Conservation (phyloP, 208 protist genomes). For the Leptomonas seymouri region DNA sequence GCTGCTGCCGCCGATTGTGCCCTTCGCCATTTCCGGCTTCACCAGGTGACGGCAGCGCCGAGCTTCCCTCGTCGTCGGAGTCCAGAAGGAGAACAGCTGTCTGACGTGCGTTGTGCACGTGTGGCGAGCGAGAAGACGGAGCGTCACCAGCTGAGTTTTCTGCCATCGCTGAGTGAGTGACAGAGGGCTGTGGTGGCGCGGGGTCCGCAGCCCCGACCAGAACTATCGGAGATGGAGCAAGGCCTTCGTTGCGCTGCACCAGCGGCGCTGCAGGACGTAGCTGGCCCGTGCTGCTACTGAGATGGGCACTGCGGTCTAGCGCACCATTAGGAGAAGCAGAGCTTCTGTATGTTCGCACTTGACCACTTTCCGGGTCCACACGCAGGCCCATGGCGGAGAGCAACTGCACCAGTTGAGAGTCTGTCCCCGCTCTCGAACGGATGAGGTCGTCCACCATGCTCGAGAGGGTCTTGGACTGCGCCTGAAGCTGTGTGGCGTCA, state of each 20-base stretch:
- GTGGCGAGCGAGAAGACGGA: neutral
- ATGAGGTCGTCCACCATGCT: constrained; percentile 70
- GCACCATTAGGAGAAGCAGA: neutral
- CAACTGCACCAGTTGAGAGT: constrained; percentile 50
- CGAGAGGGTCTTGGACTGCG: constrained; percentile 53
- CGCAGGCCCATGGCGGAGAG: constrained; percentile 67
- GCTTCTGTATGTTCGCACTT: constrained; percentile 14
- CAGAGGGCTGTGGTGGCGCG: no score
- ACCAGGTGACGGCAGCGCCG: neutral
- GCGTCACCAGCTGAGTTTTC: neutral
- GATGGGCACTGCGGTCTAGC: no score
- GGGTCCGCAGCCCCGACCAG: constrained; percentile 6
- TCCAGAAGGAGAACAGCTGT: constrained; percentile 31
- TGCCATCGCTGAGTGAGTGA: no score
- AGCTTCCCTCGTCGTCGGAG: constrained; percentile 18
- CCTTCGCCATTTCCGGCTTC: neutral
- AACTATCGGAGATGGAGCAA: constrained; percentile 23
- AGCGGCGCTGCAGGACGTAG: neutral
- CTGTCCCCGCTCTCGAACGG: constrained; percentile 31
- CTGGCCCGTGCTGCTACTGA: no score
- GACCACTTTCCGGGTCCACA: constrained; percentile 39
- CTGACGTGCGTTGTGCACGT: constrained; percentile 12
- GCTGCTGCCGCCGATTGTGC: no score
- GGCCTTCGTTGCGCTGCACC: constrained; percentile 2
- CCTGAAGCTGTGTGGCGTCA: constrained; percentile 30